Base-by-base conservation (phyloP, 768 basidiomycete genomes). In the Sistotremastrum niveocremeum region DNA sequence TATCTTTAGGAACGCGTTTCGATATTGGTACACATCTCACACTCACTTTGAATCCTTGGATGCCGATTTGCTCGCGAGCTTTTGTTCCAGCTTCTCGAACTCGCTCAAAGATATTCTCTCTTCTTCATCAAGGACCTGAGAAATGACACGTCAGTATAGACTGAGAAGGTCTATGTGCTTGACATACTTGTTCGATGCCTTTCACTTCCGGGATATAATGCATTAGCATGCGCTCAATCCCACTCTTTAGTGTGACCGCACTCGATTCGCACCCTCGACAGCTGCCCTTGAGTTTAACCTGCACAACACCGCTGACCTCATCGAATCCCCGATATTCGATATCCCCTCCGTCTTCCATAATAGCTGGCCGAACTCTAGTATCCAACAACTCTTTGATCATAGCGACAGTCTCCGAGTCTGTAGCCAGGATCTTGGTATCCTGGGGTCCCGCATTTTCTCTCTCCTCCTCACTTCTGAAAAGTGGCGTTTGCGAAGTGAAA, bases 361-460 rank as follows among this genome's bases (percentile, higher is more conserved):
- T 98, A 4, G 91, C 87, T 4, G 95, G 95, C 46, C 95, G 69
- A 11, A 99, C 90, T 9, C 95, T 69, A 2, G 93, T 98, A 59
- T 97, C 94, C 42, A 99, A 67, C 36, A 98, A 61, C 60, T 99
- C 95, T 62, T 99, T 99, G 55, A 99, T 91, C 94, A 98, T 99
- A 6, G 89, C 95, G 3, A 99, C 89, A 3, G 89, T 87, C 62
- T 98, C 95, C 20, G 85, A 84, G 60, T 99, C 95, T 3, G 83
- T 86, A 54, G 97, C 94, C 29, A 98, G 65, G 51, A 98, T 94
- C 45, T 73, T 74, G 6, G 93, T 97, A 61, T 98, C 95, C 61
- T 90, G 86, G 7, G 90, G 89, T 4, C 90, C 90, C 5, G 84
- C 88, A 30, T 72, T 74, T 50, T 82, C 85, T 47, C 72, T 68